A percentile compares a stretch with the other conserved stretches of the same genome.
phyloP scores from a whole-genome alignment of 441 rosid genomes.

The Kokia cookei region DNA sequence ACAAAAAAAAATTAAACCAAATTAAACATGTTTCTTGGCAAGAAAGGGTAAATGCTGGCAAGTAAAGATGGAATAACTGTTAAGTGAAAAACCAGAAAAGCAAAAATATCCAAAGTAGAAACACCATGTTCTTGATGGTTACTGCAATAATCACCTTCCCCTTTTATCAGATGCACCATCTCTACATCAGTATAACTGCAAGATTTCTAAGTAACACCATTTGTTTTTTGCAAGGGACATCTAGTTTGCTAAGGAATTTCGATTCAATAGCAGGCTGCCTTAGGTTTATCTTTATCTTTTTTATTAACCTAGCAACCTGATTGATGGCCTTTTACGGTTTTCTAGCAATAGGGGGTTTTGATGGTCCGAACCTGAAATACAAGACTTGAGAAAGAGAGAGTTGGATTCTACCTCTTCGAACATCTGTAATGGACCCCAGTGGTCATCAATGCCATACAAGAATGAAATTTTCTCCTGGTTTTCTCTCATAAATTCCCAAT shows the following conservation, averaged over 20 bases:
- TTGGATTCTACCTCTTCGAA: slow-evolving; percentile 55
- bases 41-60: neutral
- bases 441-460: slow-evolving; percentile 77
- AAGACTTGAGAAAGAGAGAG: neutral
- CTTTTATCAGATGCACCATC: neutral
- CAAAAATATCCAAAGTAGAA: neutral
- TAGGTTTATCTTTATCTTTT: neutral
- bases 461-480: slow-evolving; percentile 50
- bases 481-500: slow-evolving; percentile 71
- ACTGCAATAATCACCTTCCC: neutral
- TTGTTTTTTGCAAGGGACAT: neutral
- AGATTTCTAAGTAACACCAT: neutral
- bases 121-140: neutral
- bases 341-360: neutral
- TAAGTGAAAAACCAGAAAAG: neutral
- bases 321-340: neutral
- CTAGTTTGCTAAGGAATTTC: neutral
- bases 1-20: neutral
- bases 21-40: neutral
- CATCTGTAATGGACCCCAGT: slow-evolving; percentile 85
- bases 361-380: neutral
- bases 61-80: neutral
- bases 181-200: neutral
- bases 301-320: neutral
- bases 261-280: neutral